Conservation (phyloP, 805 yeast genomes). For the Nakazawaea pomicola region DNA sequence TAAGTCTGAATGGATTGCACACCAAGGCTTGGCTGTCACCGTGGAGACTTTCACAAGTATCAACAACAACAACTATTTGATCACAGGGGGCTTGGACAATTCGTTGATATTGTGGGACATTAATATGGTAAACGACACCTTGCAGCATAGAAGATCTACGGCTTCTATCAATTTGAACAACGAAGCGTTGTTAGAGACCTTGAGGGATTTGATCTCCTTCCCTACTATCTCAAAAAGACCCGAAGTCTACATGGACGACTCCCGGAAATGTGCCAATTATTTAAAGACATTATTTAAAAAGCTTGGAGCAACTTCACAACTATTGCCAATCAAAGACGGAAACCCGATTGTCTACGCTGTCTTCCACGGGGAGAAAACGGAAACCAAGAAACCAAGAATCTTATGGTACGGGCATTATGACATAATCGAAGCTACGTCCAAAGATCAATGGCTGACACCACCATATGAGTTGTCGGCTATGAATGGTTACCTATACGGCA, state of each 20-base stretch:
- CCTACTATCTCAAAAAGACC: slow-evolving; percentile 77
- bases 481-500: slow-evolving; percentile 82
- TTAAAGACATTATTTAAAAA: slow-evolving; percentile 55
- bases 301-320: slow-evolving; percentile 66
- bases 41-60: slow-evolving; percentile 40
- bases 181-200: slow-evolving; percentile 58
- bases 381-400: slow-evolving; percentile 36
- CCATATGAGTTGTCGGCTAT: slow-evolving; percentile 74
- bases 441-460: slow-evolving; percentile 65
- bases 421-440: slow-evolving; percentile 73
- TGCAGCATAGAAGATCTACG: slow-evolving; percentile 5
- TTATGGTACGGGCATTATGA: slow-evolving; percentile 97
- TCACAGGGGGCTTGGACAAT: slow-evolving; percentile 69
- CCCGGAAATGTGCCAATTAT: slow-evolving; percentile 81
- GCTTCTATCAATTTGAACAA: slow-evolving; percentile 25
- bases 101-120: slow-evolving; percentile 72
- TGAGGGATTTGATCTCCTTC: slow-evolving; percentile 59
- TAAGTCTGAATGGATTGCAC: slow-evolving; percentile 44
- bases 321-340: slow-evolving; percentile 70
- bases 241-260: slow-evolving; percentile 64
- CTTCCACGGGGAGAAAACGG: slow-evolving; percentile 44
- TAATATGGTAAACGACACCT: slow-evolving; percentile 17
- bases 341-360: slow-evolving; percentile 83
- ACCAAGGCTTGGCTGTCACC: slow-evolving; percentile 53
- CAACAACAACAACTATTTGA: slow-evolving; percentile 34